Percentiles rank a stretch among this genome's conserved stretches.
These are phyloP conservation scores for Blastobotrys serpentis DNA, from an alignment of 1,139 yeast species.

Conservation along the genomic window DNA sequence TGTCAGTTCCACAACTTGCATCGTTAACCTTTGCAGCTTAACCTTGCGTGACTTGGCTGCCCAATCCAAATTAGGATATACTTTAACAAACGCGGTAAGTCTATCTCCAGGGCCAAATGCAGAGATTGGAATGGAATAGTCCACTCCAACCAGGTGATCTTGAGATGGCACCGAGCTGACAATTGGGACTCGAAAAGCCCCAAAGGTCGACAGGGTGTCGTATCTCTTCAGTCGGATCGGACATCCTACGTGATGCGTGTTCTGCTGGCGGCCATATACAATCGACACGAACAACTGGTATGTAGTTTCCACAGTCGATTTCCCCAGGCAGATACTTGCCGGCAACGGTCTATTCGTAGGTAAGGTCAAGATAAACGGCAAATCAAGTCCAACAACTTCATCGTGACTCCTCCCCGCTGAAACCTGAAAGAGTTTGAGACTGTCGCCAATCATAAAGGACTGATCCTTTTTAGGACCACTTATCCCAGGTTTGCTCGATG, in stretches of 20 bases:
- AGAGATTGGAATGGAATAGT: constrained; percentile 38
- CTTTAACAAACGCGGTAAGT: constrained; percentile 34
- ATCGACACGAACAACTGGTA: constrained; percentile 39
- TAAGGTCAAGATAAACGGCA: constrained; percentile 40
- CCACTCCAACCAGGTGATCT: constrained; percentile 41
- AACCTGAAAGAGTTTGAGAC: constrained; percentile 32
- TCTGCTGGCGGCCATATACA: constrained; percentile 29
- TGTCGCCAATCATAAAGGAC: constrained; percentile 39
- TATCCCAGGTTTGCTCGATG: constrained; percentile 37
- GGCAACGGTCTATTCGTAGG: constrained; percentile 40
- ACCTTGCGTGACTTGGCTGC: constrained; percentile 38
- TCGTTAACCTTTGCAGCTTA: constrained; percentile 38
- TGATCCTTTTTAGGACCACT: constrained; percentile 37
- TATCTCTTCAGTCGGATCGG: constrained; percentile 41
- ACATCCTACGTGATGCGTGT: constrained; percentile 32
- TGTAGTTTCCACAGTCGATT: constrained; percentile 36
- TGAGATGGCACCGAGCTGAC: constrained; percentile 32
- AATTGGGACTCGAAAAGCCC: constrained; percentile 37
- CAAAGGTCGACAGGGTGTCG: constrained; percentile 43
- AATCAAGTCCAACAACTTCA: constrained; percentile 38
- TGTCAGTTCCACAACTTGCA: constrained; percentile 40
- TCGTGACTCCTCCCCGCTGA: constrained; percentile 29
- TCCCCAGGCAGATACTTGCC: constrained; percentile 38
- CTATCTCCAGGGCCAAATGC: constrained; percentile 44
- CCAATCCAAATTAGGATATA: constrained; percentile 41